phyloP scores from a whole-genome alignment of 1,139 yeast genomes.

The Hemisphaericaspora xylofermentans region DNA sequence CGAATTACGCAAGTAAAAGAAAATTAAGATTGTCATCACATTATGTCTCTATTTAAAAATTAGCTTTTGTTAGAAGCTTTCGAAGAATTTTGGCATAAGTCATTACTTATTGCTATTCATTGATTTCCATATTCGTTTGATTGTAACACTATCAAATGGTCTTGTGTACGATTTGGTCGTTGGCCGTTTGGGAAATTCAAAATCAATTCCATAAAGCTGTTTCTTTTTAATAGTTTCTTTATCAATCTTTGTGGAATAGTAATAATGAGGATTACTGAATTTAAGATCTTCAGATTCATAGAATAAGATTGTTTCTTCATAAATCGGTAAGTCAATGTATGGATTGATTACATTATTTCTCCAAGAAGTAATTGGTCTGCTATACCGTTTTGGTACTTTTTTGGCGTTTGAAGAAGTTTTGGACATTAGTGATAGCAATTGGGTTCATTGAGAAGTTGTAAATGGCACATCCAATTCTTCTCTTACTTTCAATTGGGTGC shows the following conservation, averaged over 20 bases:
- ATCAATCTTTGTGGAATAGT: slow-evolving; percentile 5
- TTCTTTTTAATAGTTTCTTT: neutral
- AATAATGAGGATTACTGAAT: neutral
- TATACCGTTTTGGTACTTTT: neutral
- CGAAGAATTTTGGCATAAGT: too few relatives aligned
- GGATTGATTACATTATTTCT: neutral
- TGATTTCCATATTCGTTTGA: neutral
- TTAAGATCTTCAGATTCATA: slow-evolving; percentile 3
- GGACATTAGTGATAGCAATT: neutral
- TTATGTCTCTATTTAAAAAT: too few relatives aligned
- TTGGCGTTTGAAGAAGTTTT: neutral
- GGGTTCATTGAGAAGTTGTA: neutral
- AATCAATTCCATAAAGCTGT: neutral
- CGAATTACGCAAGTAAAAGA: too few relatives aligned
- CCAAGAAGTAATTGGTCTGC: neutral
- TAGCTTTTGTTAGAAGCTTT: too few relatives aligned
- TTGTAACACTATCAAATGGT: neutral
- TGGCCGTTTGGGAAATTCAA: neutral
- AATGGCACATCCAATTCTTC: too few relatives aligned
- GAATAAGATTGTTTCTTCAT: slow-evolving; percentile 4
- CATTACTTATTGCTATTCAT: too few relatives aligned
- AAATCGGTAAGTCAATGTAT: neutral
- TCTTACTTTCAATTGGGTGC: slow-evolving; percentile 4
- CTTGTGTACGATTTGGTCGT: neutral
- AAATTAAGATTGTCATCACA: too few relatives aligned